phyloP scores from a whole-genome alignment of 441 rosid species.

The Manihot esculenta region DNA sequence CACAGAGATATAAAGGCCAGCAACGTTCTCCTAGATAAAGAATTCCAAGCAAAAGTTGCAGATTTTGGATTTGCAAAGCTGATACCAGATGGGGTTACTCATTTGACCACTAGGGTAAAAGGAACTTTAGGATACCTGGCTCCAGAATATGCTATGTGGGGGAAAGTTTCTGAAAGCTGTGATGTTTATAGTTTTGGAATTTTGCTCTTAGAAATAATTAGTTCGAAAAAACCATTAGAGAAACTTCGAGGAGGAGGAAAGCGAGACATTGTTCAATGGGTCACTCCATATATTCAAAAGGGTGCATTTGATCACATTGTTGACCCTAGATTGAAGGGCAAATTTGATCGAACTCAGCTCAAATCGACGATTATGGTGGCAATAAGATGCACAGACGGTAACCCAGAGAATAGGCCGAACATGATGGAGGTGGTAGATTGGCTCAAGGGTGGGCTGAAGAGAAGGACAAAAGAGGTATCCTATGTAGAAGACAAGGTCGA shows the following conservation, averaged over 20 bases:
- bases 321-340: constrained; percentile 58
- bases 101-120: constrained; percentile 67
- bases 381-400: constrained; percentile 45
- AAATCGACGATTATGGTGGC: constrained; percentile 43
- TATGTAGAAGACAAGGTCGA: neutral
- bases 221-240: constrained; percentile 60
- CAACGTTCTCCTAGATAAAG: constrained; percentile 62
- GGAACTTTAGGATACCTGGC: constrained; percentile 77
- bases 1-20: constrained; percentile 77
- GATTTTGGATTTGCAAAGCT: constrained; percentile 81
- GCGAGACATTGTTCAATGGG: constrained; percentile 61
- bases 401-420: constrained; percentile 50
- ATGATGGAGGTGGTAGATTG: constrained; percentile 58
- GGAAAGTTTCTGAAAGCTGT: constrained; percentile 73
- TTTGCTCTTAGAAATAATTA: constrained; percentile 55
- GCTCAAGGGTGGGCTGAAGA: constrained; percentile 40
- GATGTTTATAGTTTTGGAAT: constrained; percentile 79
- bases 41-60: constrained; percentile 69
- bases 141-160: constrained; percentile 76
- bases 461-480: constrained; percentile 30
- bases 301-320: constrained; percentile 49
- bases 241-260: constrained; percentile 40
- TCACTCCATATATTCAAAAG: constrained; percentile 46
- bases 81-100: constrained; percentile 68
- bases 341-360: constrained; percentile 47